A percentile compares a stretch with the other conserved stretches of the same genome.
Conservation (phyloP, 2,329 filamentous ascomycete genomes). For the Paracorniculantispora psalliotae region DNA sequence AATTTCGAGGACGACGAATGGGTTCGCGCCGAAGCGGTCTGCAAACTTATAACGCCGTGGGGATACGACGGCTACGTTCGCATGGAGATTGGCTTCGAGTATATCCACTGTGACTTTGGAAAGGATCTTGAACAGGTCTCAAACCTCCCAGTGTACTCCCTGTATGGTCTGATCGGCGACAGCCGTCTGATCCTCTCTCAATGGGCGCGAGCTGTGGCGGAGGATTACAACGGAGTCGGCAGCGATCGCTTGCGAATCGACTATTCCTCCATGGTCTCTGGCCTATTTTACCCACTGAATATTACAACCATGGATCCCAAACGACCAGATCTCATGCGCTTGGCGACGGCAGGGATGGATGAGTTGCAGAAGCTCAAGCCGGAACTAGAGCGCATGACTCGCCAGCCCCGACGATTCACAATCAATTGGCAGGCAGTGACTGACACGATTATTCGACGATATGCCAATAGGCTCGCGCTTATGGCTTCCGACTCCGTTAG, state of each 20-base stretch:
- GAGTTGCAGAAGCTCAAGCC: slow-evolving; percentile 33
- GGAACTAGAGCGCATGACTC: slow-evolving; percentile 41
- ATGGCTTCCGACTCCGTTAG: slow-evolving; percentile 29
- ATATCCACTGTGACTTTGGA: slow-evolving; percentile 61
- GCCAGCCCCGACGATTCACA: slow-evolving; percentile 24
- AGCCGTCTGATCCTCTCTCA: no score
- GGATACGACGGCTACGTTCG: slow-evolving; percentile 62
- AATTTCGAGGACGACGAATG: slow-evolving; percentile 39
- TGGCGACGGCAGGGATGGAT: slow-evolving; percentile 23
- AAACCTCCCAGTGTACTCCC: slow-evolving; percentile 23
- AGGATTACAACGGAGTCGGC: slow-evolving; percentile 43
- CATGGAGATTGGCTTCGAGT: slow-evolving; percentile 66
- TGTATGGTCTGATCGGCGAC: slow-evolving; percentile 32
- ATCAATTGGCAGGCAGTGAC: slow-evolving; percentile 62
- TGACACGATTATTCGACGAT: slow-evolving; percentile 62
- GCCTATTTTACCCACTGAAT: slow-evolving; percentile 47
- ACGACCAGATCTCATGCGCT: slow-evolving; percentile 29
- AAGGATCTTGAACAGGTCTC: slow-evolving; percentile 35
- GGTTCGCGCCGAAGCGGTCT: slow-evolving; percentile 50
- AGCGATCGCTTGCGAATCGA: slow-evolving; percentile 38
- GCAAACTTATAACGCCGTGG: slow-evolving; percentile 47
- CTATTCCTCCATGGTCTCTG: slow-evolving; percentile 47
- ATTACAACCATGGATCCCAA: slow-evolving; percentile 36
- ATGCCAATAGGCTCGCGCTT: slow-evolving; percentile 47
- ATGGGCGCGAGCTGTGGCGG: slow-evolving; percentile 36